These are phyloP conservation scores for Scedosporium dehoogii DNA, from an alignment of 2,329 filamentous ascomycete genomes.

Conservation along the genomic window DNA sequence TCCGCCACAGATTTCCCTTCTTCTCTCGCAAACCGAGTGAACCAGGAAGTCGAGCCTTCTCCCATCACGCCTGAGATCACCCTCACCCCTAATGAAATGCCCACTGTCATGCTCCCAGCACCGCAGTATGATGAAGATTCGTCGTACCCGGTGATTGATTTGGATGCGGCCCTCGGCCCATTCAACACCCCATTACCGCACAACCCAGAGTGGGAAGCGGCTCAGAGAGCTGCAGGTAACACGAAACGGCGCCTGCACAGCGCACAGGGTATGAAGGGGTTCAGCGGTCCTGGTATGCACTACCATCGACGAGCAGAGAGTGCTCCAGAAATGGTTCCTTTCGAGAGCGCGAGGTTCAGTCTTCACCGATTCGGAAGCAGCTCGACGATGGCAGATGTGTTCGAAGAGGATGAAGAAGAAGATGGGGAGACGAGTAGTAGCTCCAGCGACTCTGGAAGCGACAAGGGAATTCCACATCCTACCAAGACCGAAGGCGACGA, in stretches of 20 bases:
- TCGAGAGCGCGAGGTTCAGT: constrained; percentile 50
- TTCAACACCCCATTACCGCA: constrained; percentile 69
- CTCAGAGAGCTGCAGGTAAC: constrained; percentile 46
- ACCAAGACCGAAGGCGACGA: background rate
- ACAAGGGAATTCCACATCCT: background rate
- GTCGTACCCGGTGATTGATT: constrained; percentile 75
- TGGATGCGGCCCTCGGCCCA: constrained; percentile 86
- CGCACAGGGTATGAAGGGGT: constrained; percentile 59
- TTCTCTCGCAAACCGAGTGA: background rate
- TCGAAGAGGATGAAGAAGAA: constrained; percentile 72
- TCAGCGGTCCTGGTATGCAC: constrained; percentile 59
- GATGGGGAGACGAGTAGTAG: constrained; percentile 24
- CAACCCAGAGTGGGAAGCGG: constrained; percentile 58
- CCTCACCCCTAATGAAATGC: background rate
- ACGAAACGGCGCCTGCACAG: constrained; percentile 64
- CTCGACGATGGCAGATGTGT: constrained; percentile 75
- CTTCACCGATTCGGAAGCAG: constrained; percentile 55
- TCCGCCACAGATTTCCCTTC: background rate
- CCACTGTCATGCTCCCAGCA: constrained; percentile 17
- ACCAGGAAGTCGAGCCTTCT: background rate
- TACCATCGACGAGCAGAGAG: constrained; percentile 73
- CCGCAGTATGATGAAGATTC: constrained; percentile 46
- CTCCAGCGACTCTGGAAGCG: constrained; percentile 1
- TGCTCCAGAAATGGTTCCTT: constrained; percentile 68
- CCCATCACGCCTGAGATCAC: constrained; percentile 3